Base-by-base conservation (phyloP, 2,329 filamentous ascomycete species). In the Pyricularia sp. region DNA sequence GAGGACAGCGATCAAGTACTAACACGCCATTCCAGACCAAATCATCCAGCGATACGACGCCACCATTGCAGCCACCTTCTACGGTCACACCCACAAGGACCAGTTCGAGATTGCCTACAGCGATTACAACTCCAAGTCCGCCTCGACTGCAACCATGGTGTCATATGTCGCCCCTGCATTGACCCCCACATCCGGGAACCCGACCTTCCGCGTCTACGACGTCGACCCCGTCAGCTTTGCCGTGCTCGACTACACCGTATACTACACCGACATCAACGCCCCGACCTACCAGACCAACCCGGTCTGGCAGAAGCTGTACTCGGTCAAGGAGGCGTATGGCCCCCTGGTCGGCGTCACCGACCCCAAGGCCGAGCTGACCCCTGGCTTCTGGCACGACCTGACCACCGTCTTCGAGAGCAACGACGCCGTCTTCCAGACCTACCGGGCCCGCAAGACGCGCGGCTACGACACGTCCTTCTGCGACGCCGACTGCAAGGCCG, bases 121-220 rank as follows among this genome's bases (percentile, higher is more conserved):
- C 28, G 74, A 86, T 75, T 84, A 85, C 73, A 73, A 72, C 1
- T 72, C 76, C 42, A 81, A 77, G 20, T 78, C 74, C 2, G 79
- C 79, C 58, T 72, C 77, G 10, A 82, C 80, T 66, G 85, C 85
- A 1, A 75, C 79, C 11, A 80, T 81, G 36, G 79, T 83, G n/a
- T 84, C 83, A 3, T 87, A 87, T 73, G 81, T 88, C 64, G 81
- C 80, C 0, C 84, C 85, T 0, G 84, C 82, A 1, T 77, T 88
- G 72, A 85, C 84, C 7, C 86, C 85, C 0, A 86, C 80, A 1
- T 84, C 82, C 0, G 85, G 83, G 33, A 81, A 84, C 71, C 84
- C 86, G 0, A 81, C 85, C 3, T 88, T 88, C 76, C 83, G 85
- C 65, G 81, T 88, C 61, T 87, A 88, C 76, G 80, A 83, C 20